A percentile compares a stretch with the other conserved stretches of the same genome.
Conservation (phyloP, 2,329 filamentous ascomycete genomes). For the Ophiostoma fasciatum region DNA sequence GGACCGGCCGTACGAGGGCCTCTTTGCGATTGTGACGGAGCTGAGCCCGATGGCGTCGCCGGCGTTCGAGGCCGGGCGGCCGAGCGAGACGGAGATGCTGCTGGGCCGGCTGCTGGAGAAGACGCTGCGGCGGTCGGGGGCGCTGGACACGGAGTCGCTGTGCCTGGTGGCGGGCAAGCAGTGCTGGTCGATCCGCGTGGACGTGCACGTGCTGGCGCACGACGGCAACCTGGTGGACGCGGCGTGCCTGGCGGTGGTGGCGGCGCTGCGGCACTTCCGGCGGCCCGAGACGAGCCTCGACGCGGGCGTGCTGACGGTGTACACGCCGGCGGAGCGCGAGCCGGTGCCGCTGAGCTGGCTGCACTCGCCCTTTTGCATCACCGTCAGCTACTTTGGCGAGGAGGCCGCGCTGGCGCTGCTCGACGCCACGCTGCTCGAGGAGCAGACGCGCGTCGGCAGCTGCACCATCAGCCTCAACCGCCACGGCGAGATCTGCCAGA, state of each 20-base stretch:
- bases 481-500: constrained; percentile 79
- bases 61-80: constrained; percentile 72
- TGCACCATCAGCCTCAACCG: constrained; percentile 76
- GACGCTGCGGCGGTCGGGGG: constrained; percentile 79
- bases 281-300: constrained; percentile 80
- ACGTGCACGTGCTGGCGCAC: constrained; percentile 81
- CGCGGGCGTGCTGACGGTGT: constrained; percentile 72
- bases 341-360: constrained; percentile 82
- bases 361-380: constrained; percentile 83
- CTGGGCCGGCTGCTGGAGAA: constrained; percentile 85
- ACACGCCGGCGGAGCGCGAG: constrained; percentile 71
- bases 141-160: constrained; percentile 87
- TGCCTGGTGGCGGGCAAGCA: constrained; percentile 85
- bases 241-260: constrained; percentile 73
- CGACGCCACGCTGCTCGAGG: constrained; percentile 61
- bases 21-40: constrained; percentile 86
- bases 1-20: constrained; percentile 86
- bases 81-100: constrained; percentile 70
- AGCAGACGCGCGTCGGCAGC: constrained; percentile 58
- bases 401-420: constrained; percentile 55
- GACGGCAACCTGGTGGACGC: constrained; percentile 84
- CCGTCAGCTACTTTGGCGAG: constrained; percentile 69
- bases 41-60: constrained; percentile 86
- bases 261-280: constrained; percentile 79
- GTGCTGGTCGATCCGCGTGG: constrained; percentile 81